phyloP scores from a whole-genome alignment of 139 green algal species.

The Limnomonas spitsbergensis region DNA sequence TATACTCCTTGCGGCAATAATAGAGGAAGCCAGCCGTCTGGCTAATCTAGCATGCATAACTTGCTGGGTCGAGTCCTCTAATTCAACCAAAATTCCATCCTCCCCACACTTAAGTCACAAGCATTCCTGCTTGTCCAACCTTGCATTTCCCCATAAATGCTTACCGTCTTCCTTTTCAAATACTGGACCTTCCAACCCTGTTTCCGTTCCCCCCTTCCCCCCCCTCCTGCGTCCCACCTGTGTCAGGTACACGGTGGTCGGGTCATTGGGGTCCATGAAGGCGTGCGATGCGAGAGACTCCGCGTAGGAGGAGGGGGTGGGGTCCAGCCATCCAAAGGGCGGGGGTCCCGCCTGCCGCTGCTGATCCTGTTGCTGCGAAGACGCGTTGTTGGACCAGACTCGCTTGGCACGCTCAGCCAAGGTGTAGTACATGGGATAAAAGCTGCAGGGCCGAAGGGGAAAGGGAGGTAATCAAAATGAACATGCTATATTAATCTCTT shows the following conservation, averaged over 20 bases:
- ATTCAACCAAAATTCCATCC: too few relatives aligned
- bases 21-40: too few relatives aligned
- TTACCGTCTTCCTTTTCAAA: too few relatives aligned
- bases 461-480: not conserved
- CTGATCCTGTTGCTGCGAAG: constrained; percentile 4
- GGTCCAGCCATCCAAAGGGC: not conserved
- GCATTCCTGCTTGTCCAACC: too few relatives aligned
- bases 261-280: constrained; percentile 78
- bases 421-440: constrained; percentile 85
- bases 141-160: too few relatives aligned
- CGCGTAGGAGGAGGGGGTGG: constrained; percentile 24
- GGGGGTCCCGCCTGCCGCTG: not conserved
- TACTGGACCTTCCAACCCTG: too few relatives aligned
- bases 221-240: constrained; percentile 15
- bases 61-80: too few relatives aligned
- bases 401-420: constrained; percentile 41
- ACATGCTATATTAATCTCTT: too few relatives aligned
- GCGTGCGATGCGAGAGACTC: constrained; percentile 19
- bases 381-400: not conserved
- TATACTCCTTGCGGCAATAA: too few relatives aligned
- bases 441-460: constrained; percentile 55
- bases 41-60: too few relatives aligned
- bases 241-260: constrained; percentile 68
- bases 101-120: too few relatives aligned
- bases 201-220: too few relatives aligned